Base-by-base conservation (phyloP, 768 basidiomycete genomes). In the Lactifluus echinatus region DNA sequence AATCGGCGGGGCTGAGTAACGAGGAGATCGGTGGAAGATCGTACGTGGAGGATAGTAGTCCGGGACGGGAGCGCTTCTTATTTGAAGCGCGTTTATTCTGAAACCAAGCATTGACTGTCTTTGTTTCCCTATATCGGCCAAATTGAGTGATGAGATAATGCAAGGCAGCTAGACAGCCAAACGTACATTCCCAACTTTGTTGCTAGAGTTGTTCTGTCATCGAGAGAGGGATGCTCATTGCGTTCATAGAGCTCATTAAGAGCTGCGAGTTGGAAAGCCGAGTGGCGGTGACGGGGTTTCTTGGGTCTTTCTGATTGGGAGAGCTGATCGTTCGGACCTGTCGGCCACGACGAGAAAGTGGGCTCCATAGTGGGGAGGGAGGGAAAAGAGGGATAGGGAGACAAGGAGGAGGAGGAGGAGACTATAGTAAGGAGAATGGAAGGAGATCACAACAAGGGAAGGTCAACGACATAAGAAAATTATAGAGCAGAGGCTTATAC, bases 91-190 rank as follows among this genome's bases (percentile, higher is more conserved):
- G 78, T 75, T 89, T 89, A 68, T 89, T 89, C 73, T 89, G 87
- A 71, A 89, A 90, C 84, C 86, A 89, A 14, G 88, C 85, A 68
- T 87, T 86, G 67, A 89, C 87, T 2, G 85, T 87, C 77, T 89
- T 89, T 69, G 81, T 83, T 68, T 89, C 85, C 84, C 88, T 89
- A 39, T 50, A 58, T 61, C 23, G 53, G 53, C 29, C 43, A 37
- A n/a, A 55, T 8, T 50, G 55, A 60, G 56, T 17, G 29, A 61
- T 42, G 17, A 17, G 21, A 55, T 48, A 42, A 8, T 17, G 28
- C 29, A 46, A 50, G 40, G 58, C 48, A 4, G 26, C 17, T 2
- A 21, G 24, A 40, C 58, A 59, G 60, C 64, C 54, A 57, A 64
- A 77, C 87, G 69, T 65, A 87, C 88, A 91, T 89, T 71, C 84